Base-by-base conservation (phyloP, 495 filamentous ascomycete genomes). In the Xylaria bambusicola region DNA sequence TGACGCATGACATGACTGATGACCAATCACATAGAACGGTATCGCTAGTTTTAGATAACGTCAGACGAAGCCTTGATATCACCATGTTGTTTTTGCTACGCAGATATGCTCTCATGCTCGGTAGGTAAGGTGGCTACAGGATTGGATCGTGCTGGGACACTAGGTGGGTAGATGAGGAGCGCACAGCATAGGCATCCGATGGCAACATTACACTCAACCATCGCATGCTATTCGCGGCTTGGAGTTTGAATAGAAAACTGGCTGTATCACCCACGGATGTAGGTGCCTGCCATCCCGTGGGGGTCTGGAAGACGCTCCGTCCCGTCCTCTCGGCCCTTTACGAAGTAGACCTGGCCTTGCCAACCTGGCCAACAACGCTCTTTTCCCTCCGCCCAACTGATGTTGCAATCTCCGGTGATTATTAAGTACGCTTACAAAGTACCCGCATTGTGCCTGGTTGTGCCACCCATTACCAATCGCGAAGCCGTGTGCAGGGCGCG, bases 361-460 rank as follows among this genome's bases (percentile, higher is more conserved):
- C n/a, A n/a, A n/a, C n/a, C n/a, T n/a, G n/a, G n/a, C n/a, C n/a
- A n/a, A n/a, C n/a, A n/a, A n/a, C n/a, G n/a, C n/a, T 36, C 38
- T 8, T 12, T 20, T n/a, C 3, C 35, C 51, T 18, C 10, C 21
- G 21, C 21, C 17, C n/a, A 59, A 52, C 27, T 52, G 56, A 59
- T 59, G 38, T 59, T 52, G 38, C 56, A 59, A 51, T 52, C 48
- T 36, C 56, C 24, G 47, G 44, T 52, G 47, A 52, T 52, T 59
- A 52, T 59, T 36, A 52, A 52, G 33, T 23, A 20, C 20, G 57
- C 57, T 60, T 46, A 60, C 57, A 36, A 60, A 60, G 20, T 46
- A 52, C 31, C 48, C 56, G 26, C 55, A 35, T 51, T 17, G 44
- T 27, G 18, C 23, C 46, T 15, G n/a, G 18, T 23, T 36, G 36